Evolutionary conservation across 768 basidiomycete species (phyloP).

Genomic region (Suillus paluster): DNA sequence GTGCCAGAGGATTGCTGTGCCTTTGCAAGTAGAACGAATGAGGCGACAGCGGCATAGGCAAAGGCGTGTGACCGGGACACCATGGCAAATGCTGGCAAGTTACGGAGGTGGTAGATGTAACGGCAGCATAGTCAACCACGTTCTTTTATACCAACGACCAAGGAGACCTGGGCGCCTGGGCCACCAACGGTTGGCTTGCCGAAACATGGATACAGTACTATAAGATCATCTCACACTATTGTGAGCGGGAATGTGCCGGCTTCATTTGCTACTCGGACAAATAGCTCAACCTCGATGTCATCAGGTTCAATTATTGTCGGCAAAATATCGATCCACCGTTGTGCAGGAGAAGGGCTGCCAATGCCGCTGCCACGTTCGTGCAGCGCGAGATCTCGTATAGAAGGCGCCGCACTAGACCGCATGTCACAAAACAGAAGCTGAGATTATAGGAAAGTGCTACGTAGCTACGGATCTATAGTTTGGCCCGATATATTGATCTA

Average conservation of each 20-base stretch:
- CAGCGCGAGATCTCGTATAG: not conserved
- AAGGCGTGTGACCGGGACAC: conserved; percentile 19
- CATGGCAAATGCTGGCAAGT: conserved; percentile 23
- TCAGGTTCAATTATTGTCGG: not conserved
- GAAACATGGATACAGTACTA: not conserved
- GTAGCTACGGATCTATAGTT: too few relatives aligned
- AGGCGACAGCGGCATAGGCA: conserved; percentile 6
- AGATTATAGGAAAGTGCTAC: too few relatives aligned
- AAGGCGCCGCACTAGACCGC: not conserved
- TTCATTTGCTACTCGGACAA: conserved; percentile 3
- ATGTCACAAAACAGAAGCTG: not conserved
- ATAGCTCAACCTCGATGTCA: not conserved
- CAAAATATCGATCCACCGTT: not conserved
- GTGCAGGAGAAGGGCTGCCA: not conserved
- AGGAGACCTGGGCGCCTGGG: not conserved
- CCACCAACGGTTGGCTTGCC: not conserved
- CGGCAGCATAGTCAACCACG: not conserved
- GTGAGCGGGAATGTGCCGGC: conserved; percentile 1
- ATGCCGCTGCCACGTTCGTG: not conserved
- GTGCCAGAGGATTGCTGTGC: conserved; percentile 26
- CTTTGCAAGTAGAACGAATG: conserved; percentile 12
- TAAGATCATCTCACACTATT: conserved; percentile 16
- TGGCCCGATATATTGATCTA: too few relatives aligned
- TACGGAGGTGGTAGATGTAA: conserved; percentile 7
- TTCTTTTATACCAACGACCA: conserved; percentile 6